Conservation (phyloP, 1,284 basidiomycete species). For the Rhodotorula sp. region DNA sequence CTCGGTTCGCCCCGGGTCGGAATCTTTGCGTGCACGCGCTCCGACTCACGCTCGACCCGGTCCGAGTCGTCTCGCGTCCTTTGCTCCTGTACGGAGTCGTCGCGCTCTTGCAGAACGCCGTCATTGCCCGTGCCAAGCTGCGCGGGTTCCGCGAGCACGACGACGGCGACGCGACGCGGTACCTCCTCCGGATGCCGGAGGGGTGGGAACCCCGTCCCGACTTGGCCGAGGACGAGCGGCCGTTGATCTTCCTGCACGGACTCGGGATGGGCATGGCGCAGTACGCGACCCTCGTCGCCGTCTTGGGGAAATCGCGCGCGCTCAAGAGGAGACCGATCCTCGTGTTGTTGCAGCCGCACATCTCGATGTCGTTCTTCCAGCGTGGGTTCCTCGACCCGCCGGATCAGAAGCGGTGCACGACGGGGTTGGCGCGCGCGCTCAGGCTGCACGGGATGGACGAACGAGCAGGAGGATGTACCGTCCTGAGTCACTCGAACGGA, state of each 20-base stretch:
- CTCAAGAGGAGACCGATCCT: conserved; percentile 71
- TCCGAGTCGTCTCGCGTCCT: conserved; percentile 56
- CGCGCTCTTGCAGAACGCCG: conserved; percentile 56
- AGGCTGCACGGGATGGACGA: conserved; percentile 60
- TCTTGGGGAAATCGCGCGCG: conserved; percentile 46
- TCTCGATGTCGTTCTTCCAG: conserved; percentile 80
- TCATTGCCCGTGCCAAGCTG: conserved; percentile 62
- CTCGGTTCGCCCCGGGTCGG: conserved; percentile 62
- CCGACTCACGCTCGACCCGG: conserved; percentile 73
- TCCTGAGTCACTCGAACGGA: conserved; percentile 80
- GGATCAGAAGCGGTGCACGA: conserved; percentile 60
- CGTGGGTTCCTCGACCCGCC: conserved; percentile 68
- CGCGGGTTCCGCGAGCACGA: conserved; percentile 18
- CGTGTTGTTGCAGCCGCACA: conserved; percentile 75
- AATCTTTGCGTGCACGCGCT: conserved; percentile 61
- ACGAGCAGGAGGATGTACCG: conserved; percentile 59
- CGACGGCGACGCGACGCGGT: conserved; percentile 13
- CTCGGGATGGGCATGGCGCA: conserved; percentile 69
- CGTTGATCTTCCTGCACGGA: conserved; percentile 81
- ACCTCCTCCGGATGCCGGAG: conserved; percentile 54
- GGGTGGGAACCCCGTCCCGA: conserved; percentile 59
- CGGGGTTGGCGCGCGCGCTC: conserved; percentile 59
- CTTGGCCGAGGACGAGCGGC: conserved; percentile 52
- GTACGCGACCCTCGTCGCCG: conserved; percentile 50
- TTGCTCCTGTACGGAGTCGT: conserved; percentile 50